phyloP scores from a whole-genome alignment of 257 asterid species.

The Scutellaria barbata region DNA sequence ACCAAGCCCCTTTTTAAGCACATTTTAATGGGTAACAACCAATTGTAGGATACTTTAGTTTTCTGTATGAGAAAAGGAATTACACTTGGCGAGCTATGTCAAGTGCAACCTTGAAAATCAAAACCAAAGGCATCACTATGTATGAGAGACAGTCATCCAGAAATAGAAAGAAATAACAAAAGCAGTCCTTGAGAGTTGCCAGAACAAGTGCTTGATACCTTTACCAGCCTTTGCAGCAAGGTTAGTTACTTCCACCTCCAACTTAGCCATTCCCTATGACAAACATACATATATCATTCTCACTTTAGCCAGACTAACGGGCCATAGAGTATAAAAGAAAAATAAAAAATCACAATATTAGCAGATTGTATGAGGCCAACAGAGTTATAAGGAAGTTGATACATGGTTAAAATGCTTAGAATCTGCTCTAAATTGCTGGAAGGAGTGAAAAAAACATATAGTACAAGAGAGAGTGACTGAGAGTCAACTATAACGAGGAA shows the following conservation, averaged over 20 bases:
- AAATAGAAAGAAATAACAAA: conserved; percentile 28
- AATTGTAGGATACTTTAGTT: conserved; percentile 13
- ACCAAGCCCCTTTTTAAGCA: conserved; percentile 17
- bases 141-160: conserved; percentile 17
- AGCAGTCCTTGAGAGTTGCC: conserved; percentile 22
- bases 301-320: conserved; percentile 23
- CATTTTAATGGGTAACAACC: conserved; percentile 23
- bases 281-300: conserved; percentile 25
- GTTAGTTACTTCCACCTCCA: conserved; percentile 99
- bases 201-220: conserved; percentile 59
- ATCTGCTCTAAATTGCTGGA: conserved; percentile 21
- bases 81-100: conserved; percentile 19
- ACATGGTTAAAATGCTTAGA: conserved; percentile 3
- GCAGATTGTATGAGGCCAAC: conserved; percentile 17
- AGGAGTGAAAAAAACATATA: conserved; percentile 26
- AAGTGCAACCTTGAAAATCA: conserved; percentile 27
- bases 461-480: conserved; percentile 20
- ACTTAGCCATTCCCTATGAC: conserved; percentile 78
- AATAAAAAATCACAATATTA: conserved; percentile 6
- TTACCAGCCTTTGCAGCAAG: conserved; percentile 99
- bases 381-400: conserved; percentile 10
- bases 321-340: not conserved
- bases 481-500: conserved; percentile 25
- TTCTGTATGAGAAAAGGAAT: conserved; percentile 15
- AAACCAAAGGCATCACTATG: conserved; percentile 21